Base-by-base conservation (phyloP, 371 early-diverging fungal species). In the Lichtheimia ornata region DNA sequence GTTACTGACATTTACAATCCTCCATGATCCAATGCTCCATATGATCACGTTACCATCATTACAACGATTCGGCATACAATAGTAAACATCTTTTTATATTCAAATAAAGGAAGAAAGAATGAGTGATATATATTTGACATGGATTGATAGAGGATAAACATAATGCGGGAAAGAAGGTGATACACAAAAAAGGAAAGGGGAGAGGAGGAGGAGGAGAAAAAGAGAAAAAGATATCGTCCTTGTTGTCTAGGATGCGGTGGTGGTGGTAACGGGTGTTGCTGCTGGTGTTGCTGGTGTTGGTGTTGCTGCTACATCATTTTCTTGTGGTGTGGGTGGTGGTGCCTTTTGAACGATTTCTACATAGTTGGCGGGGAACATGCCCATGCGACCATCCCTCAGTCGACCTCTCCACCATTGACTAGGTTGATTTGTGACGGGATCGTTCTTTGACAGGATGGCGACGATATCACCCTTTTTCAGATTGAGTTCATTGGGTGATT, bases 391-490 rank as follows among this genome's bases (percentile, higher is more conserved):
- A 53, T 84, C 81, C 44, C 93, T 84, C 14, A 88, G 72, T 55
- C 92, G 72, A 17, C 97, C 97, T 50, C 91, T 81, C 98, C 98
- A 98, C 97, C 97, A 97, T 70, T 82, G 80, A 57, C 87, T 87
- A 25, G 89, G 87, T n/a, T 85, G 84, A 1, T 91, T 92, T 3
- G 81, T 76, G 56, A 84, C 85, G 20, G 92, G 88, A 69, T 95
- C 95, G 2, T 79, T 78, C 67, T 87, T 90, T 56, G 82, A 86
- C 63, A 89, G 66, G 61, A 98, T 86, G 1, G 95, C 94, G 24
- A 98, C 83, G 22, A 92, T 78, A 40, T 96, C 96, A 12, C 97
- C 97, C 61, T 86, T 84, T 53, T 80, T 84, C 62, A 98, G 84
- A 35, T 73, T 79, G 50, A 98, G 76, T 73, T 98, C 98, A 47